phyloP scores from a whole-genome alignment of 176 grass and related monocot species.

The Bonia amplexicaulis region DNA sequence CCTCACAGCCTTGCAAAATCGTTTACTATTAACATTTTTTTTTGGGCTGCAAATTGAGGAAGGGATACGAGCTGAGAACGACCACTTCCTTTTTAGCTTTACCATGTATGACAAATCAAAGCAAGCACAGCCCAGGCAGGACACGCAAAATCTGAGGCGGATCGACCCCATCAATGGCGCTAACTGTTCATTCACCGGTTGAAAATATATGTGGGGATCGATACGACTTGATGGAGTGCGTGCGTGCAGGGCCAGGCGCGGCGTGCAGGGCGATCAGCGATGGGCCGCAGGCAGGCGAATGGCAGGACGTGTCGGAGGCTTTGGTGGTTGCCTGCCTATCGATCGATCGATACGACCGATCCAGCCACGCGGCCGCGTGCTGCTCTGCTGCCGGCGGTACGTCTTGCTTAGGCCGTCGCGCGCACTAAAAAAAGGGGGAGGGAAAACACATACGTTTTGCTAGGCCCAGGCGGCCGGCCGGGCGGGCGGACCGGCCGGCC shows the following conservation, averaged over 20 bases:
- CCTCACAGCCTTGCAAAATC: too few species aligned
- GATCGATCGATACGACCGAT: neutral
- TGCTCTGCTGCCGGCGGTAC: neutral
- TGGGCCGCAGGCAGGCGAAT: neutral
- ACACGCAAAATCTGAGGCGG: neutral
- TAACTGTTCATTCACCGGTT: neutral
- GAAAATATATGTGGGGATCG: neutral
- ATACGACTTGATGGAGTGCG: neutral
- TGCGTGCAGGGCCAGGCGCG: neutral
- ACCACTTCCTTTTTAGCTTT: too few species aligned
- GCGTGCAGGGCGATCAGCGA: neutral
- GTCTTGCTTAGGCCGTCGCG: neutral
- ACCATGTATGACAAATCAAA: neutral
- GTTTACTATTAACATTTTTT: too few species aligned
- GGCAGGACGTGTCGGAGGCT: conserved; percentile 1
- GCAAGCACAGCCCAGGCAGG: neutral
- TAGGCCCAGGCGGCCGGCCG: neutral
- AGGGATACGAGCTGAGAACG: too few species aligned
- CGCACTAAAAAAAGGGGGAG: neutral
- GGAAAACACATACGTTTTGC: neutral
- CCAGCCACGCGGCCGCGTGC: neutral
- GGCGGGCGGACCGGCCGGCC: too few species aligned
- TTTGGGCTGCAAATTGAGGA: too few species aligned
- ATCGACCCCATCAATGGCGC: neutral
- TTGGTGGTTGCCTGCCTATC: neutral